phyloP scores from a whole-genome alignment of 2,329 filamentous ascomycete species.

The Penicillium expansum region DNA sequence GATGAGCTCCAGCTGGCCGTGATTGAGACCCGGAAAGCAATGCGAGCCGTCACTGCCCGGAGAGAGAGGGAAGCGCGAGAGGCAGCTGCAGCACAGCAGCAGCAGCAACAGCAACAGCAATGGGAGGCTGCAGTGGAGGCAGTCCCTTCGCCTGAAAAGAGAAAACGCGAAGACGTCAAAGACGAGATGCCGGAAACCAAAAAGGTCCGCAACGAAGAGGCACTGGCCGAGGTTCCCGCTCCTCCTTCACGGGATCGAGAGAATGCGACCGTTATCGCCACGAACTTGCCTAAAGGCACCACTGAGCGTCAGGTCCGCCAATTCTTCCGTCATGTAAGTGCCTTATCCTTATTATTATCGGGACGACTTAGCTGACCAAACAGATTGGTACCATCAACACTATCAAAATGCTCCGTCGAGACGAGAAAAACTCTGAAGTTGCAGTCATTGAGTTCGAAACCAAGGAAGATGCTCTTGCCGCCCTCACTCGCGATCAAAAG shows the following conservation, averaged over 20 bases:
- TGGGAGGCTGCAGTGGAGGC: constrained; percentile 20
- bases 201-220: constrained; percentile 19
- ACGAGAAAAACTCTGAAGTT: constrained; percentile 59
- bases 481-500: constrained; percentile 77
- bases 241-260: constrained; percentile 77
- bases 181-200: constrained; percentile 7
- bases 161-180: constrained; percentile 66
- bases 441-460: constrained; percentile 83
- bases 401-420: constrained; percentile 65
- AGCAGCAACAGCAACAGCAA: constrained; percentile 16
- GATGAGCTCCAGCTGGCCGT: constrained; percentile 70
- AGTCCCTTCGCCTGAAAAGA: constrained; percentile 48
- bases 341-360: not conserved
- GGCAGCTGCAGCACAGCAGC: constrained; percentile 42
- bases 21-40: constrained; percentile 68
- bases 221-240: constrained; percentile 32
- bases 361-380: constrained; percentile 8
- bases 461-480: constrained; percentile 75
- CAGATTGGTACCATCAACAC: constrained; percentile 76
- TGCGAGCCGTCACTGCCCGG: constrained; percentile 61
- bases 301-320: constrained; percentile 73
- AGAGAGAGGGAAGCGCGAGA: constrained; percentile 65
- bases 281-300: constrained; percentile 68
- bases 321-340: constrained; percentile 74
- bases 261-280: constrained; percentile 79